phyloP scores from a whole-genome alignment of 1,284 basidiomycete genomes.

The Boletus albobrunnescens region DNA sequence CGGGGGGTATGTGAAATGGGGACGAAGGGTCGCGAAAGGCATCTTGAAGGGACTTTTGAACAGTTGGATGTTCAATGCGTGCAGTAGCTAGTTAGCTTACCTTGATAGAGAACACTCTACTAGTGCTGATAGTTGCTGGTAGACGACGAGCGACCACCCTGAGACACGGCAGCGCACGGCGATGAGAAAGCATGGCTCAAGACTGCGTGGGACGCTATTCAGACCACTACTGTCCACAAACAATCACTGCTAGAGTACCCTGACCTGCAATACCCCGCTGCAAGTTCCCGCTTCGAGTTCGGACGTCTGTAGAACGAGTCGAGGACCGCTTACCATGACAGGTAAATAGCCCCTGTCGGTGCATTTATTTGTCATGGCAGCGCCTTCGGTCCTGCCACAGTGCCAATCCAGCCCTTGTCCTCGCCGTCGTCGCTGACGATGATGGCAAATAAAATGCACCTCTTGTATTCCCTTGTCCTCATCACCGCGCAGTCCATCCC shows the following conservation, averaged over 20 bases:
- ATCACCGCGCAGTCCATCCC: constrained; percentile 5
- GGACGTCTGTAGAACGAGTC: no score
- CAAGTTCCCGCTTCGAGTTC: no score
- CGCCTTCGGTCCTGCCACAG: no score
- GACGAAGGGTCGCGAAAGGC: constrained; percentile 64
- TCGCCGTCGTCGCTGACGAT: not conserved
- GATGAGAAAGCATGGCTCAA: not conserved
- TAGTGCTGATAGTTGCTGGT: not conserved
- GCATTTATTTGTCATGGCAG: no score
- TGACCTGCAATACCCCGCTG: no score
- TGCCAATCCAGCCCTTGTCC: no score
- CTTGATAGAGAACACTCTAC: constrained; percentile 25
- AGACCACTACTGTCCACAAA: no score
- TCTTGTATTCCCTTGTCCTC: constrained; percentile 13
- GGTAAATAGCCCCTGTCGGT: not conserved
- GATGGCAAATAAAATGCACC: not conserved
- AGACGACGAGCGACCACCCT: constrained; percentile 1
- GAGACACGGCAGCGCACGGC: constrained; percentile 8
- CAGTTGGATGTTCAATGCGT: not conserved
- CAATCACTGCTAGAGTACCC: no score
- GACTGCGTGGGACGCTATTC: not conserved
- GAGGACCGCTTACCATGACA: not conserved
- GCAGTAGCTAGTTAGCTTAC: constrained; percentile 14
- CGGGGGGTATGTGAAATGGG: constrained; percentile 61
- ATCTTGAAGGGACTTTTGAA: constrained; percentile 46